Percentiles rank a stretch among this genome's conserved stretches.
Evolutionary conservation across 2,329 filamentous ascomycete genomes (phyloP).

Genomic region (Lanzia echinophila): DNA sequence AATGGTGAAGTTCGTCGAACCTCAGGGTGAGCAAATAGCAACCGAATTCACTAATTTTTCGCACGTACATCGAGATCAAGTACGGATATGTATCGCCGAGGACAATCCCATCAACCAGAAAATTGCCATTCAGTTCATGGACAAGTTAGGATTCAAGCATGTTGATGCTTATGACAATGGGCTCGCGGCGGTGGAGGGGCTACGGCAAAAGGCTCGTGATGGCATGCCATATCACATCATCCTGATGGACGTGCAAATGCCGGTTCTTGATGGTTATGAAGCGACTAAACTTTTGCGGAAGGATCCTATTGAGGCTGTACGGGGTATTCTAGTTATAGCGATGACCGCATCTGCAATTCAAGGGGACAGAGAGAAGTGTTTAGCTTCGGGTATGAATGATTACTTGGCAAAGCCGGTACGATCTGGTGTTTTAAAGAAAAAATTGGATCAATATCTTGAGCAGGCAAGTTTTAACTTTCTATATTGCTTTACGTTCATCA

Average conservation of each 20-base stretch:
- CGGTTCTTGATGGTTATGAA: conserved; percentile 85
- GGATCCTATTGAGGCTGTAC: conserved; percentile 68
- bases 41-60: conserved; percentile 58
- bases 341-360: conserved; percentile 96
- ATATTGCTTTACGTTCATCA: neutral
- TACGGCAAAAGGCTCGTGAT: conserved; percentile 67
- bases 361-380: conserved; percentile 87
- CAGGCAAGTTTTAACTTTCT: conserved; percentile 18
- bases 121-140: conserved; percentile 87
- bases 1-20: conserved; percentile 37
- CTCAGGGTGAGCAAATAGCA: conserved; percentile 34
- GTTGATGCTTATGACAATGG: conserved; percentile 90
- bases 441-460: conserved; percentile 62
- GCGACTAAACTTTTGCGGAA: conserved; percentile 77
- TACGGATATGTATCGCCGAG: conserved; percentile 88
- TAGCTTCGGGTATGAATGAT: conserved; percentile 97
- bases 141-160: conserved; percentile 70
- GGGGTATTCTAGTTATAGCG: conserved; percentile 84
- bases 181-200: conserved; percentile 75
- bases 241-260: conserved; percentile 97
- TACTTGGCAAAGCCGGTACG: conserved; percentile 95
- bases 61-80: conserved; percentile 64
- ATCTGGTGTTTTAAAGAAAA: conserved; percentile 76
- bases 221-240: conserved; percentile 80
- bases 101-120: conserved; percentile 94